These are phyloP conservation scores for Encephalitozoon intestinalis DNA, from an alignment of 371 early-diverging fungal species.

Conservation along the genomic window DNA sequence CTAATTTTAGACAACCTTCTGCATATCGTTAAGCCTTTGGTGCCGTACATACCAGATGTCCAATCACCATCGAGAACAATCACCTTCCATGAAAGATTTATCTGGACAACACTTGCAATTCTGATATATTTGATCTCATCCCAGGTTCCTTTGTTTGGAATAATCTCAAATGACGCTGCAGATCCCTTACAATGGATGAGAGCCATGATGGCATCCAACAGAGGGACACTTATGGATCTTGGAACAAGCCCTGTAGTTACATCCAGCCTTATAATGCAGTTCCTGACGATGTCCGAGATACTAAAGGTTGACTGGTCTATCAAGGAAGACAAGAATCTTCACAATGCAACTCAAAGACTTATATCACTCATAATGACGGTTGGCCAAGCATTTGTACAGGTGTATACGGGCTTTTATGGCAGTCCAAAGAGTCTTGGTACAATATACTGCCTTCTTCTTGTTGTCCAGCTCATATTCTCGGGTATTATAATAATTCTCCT, in stretches of 20 bases:
- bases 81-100: conserved; percentile 88
- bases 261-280: conserved; percentile 96
- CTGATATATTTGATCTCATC: conserved; percentile 95
- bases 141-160: conserved; percentile 97
- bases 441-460: conserved; percentile 76
- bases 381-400: conserved; percentile 90
- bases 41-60: conserved; percentile 91
- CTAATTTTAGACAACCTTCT: conserved; percentile 73
- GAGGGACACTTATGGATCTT: conserved; percentile 98
- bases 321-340: conserved; percentile 92
- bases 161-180: conserved; percentile 77
- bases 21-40: conserved; percentile 89
- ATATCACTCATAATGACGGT: conserved; percentile 74
- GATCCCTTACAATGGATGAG: conserved; percentile 95
- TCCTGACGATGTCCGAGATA: conserved; percentile 83
- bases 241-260: conserved; percentile 98
- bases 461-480: conserved; percentile 88
- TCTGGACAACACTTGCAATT: conserved; percentile 94
- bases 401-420: conserved; percentile 93
- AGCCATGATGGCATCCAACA: conserved; percentile 92
- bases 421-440: conserved; percentile 81
- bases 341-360: conserved; percentile 86
- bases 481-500: conserved; percentile 89
- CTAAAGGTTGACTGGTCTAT: conserved; percentile 91
- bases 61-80: conserved; percentile 85